Conservation (phyloP, 306 rosid species). For the Abrus precatorius region DNA sequence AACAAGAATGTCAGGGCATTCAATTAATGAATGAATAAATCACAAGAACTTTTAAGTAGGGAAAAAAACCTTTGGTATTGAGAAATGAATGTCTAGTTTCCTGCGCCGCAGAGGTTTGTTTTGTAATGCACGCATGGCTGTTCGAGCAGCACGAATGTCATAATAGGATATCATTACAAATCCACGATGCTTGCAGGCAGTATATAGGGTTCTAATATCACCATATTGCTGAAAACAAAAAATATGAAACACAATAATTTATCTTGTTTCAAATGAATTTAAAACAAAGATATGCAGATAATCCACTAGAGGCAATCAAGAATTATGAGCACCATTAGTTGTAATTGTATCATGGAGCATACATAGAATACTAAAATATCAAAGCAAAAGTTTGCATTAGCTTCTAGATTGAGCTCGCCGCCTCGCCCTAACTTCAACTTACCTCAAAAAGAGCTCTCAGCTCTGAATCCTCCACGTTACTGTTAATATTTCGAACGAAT, state of each 20-base stretch:
- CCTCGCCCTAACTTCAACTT: conserved; percentile 37
- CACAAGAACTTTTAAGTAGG: conserved; percentile 25
- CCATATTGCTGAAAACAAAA: conserved; percentile 82
- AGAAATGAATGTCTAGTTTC: conserved; percentile 98
- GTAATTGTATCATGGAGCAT: conserved; percentile 10
- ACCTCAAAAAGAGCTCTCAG: conserved; percentile 87
- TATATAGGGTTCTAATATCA: conserved; percentile 92
- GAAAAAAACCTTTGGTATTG: conserved; percentile 88
- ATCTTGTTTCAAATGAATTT: conserved; percentile 19
- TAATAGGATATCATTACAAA: conserved; percentile 99
- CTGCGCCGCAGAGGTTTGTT: conserved; percentile 94
- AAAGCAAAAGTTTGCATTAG: conserved; percentile 28
- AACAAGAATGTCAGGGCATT: conserved; percentile 28
- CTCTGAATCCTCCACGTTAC: conserved; percentile 94
- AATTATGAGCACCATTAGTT: conserved; percentile 25
- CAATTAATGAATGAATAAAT: conserved; percentile 19
- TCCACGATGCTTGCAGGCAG: conserved; percentile 99
- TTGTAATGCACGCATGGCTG: conserved; percentile 95
- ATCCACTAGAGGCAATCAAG: conserved; percentile 15
- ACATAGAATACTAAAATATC: conserved; percentile 16
- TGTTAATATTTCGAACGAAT: conserved; percentile 91
- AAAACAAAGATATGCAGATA: conserved; percentile 5
- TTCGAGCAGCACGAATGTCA: conserved; percentile 97
- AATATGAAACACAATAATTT: conserved; percentile 32
- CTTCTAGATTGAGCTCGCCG: conserved; percentile 22